Evolutionary conservation across 805 yeast genomes (phyloP).

Genomic region (Jamesozyma gamospora): DNA sequence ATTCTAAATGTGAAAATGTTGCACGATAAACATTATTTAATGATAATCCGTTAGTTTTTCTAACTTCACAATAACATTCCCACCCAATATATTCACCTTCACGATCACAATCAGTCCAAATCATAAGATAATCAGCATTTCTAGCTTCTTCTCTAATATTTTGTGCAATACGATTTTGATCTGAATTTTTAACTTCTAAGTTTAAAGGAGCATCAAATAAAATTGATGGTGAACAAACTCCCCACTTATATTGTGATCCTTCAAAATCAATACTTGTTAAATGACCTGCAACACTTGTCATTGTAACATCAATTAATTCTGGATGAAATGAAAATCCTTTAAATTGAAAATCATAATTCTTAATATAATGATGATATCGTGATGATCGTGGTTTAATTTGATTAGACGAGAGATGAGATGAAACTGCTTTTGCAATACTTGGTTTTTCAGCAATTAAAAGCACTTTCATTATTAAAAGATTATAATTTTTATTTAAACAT

Average conservation of each 20-base stretch:
- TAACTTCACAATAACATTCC: constrained; percentile 69
- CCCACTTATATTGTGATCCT: constrained; percentile 43
- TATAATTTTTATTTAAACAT: no score
- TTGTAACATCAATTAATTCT: constrained; percentile 55
- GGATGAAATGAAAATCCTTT: constrained; percentile 41
- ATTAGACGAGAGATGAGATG: constrained; percentile 66
- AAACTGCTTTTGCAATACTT: constrained; percentile 79
- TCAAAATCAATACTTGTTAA: constrained; percentile 55
- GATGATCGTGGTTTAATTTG: constrained; percentile 38
- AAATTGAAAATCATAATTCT: constrained; percentile 70
- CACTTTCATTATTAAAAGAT: no score
- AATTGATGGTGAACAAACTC: constrained; percentile 49
- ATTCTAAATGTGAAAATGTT: constrained; percentile 77
- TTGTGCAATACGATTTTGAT: constrained; percentile 40
- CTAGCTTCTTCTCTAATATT: constrained; percentile 64
- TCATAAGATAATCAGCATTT: constrained; percentile 55
- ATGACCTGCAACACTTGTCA: constrained; percentile 93
- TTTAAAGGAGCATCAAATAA: constrained; percentile 63
- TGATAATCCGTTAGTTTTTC: constrained; percentile 33
- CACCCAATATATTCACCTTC: constrained; percentile 92
- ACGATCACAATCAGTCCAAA: constrained; percentile 98
- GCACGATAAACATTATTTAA: constrained; percentile 57
- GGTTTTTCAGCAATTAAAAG: constrained; percentile 97
- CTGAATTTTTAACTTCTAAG: constrained; percentile 31
- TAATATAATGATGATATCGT: constrained; percentile 45